A percentile compares a stretch with the other conserved stretches of the same genome.
Evolutionary conservation across 2,329 filamentous ascomycete genomes (phyloP).

Genomic region (Aureobasidium namibiae): DNA sequence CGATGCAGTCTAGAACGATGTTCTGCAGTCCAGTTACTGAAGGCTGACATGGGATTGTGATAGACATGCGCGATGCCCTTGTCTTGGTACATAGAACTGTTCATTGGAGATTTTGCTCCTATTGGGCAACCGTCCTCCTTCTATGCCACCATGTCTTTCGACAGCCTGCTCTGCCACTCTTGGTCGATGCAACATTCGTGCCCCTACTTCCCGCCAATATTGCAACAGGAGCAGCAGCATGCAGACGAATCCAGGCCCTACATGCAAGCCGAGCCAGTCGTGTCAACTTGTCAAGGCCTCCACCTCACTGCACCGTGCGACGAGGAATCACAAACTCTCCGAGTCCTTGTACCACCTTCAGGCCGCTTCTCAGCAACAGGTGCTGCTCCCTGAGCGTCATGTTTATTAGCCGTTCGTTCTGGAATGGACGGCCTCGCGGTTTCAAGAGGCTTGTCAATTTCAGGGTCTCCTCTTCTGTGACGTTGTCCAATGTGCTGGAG

Average conservation of each 20-base stretch:
- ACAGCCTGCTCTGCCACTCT: background rate
- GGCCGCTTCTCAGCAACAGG: conserved; percentile 7
- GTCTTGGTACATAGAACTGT: background rate
- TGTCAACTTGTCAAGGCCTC: conserved; percentile 5
- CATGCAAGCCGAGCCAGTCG: conserved; percentile 3
- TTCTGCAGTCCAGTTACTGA: background rate
- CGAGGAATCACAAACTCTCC: conserved; percentile 4
- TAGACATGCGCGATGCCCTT: background rate
- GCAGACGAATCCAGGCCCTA: background rate
- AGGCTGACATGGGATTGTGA: background rate
- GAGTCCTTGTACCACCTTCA: conserved; percentile 4
- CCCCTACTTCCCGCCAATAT: background rate
- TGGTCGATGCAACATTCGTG: background rate
- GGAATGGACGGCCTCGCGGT: background rate
- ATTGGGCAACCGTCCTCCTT: background rate
- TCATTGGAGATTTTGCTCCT: background rate
- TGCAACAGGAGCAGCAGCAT: background rate
- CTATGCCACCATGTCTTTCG: background rate
- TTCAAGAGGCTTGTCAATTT: conserved; percentile 2
- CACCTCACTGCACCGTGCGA: conserved; percentile 2
- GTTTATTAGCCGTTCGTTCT: background rate
- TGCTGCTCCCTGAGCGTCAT: background rate
- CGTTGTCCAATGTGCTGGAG: background rate
- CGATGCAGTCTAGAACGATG: background rate
- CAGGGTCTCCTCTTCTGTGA: background rate